Conservation (phyloP, 371 early-diverging fungal species). For the Choanephora cucurbitarum region DNA sequence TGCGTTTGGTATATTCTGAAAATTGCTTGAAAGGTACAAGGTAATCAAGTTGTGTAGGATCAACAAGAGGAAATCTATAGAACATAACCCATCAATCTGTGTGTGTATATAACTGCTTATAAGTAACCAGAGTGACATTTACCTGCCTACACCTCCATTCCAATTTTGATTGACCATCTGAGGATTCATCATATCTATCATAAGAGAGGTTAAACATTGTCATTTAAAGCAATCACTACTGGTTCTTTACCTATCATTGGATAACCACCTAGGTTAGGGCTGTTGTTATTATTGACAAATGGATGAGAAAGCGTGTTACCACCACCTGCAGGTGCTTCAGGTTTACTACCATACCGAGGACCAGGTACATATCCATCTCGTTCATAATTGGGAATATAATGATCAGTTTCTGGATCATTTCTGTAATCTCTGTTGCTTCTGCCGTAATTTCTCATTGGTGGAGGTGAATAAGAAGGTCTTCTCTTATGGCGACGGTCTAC, state of each 20-base stretch:
- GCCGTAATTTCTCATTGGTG: slow-evolving; percentile 23
- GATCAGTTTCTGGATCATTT: slow-evolving; percentile 50
- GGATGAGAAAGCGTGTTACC: slow-evolving; percentile 1
- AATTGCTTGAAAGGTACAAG: slow-evolving; percentile 80
- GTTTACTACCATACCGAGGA: slow-evolving; percentile 55
- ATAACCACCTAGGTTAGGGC: slow-evolving; percentile 13
- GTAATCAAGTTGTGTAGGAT: slow-evolving; percentile 79
- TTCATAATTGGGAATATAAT: slow-evolving; percentile 85
- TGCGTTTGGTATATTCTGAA: slow-evolving; percentile 66
- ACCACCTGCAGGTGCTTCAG: slow-evolving; percentile 22
- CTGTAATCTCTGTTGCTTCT: slow-evolving; percentile 16
- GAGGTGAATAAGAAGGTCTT: slow-evolving; percentile 56
- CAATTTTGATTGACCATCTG: slow-evolving; percentile 26
- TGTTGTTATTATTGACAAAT: slow-evolving; percentile 12
- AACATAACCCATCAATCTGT: not conserved
- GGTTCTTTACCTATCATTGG: slow-evolving; percentile 44
- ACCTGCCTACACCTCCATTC: slow-evolving; percentile 16
- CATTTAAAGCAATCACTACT: no score
- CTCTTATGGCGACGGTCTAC: slow-evolving; percentile 55
- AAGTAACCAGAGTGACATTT: slow-evolving; percentile 8
- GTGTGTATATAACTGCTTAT: not conserved
- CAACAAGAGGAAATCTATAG: slow-evolving; percentile 43
- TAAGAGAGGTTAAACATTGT: no score
- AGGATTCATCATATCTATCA: slow-evolving; percentile 35
- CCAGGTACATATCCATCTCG: slow-evolving; percentile 77